Conservation (phyloP, 306 rosid species). For the Cyclanthera cordifolia region DNA sequence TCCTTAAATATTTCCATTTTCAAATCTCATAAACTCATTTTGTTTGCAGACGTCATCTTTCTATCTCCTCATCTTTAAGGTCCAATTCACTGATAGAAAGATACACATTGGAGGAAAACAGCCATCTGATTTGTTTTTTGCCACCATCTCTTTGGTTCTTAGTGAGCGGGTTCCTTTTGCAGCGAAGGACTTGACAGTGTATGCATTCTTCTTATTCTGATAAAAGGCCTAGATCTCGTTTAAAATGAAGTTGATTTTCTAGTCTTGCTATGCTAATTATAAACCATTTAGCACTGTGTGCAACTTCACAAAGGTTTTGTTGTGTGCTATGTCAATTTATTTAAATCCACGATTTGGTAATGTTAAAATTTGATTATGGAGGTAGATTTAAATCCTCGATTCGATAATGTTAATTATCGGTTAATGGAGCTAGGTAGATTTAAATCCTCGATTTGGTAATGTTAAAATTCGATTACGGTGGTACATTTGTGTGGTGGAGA, state of each 20-base stretch:
- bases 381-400: no score
- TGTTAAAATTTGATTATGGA: no score
- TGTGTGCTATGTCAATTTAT: background rate
- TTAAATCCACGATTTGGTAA: background rate
- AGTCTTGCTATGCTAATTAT: conserved; percentile 16
- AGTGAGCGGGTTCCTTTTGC: conserved; percentile 77
- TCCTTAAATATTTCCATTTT: background rate
- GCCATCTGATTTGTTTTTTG: conserved; percentile 69
- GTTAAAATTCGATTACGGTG: background rate
- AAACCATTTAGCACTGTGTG: conserved; percentile 3
- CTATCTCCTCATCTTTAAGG: conserved; percentile 83
- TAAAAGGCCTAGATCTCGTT: conserved; percentile 14
- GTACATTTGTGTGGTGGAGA: background rate
- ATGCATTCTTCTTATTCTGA: conserved; percentile 31
- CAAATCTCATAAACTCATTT: conserved; percentile 4
- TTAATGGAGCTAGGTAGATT: no score
- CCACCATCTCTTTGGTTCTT: conserved; percentile 60
- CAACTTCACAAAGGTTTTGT: background rate
- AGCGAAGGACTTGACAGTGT: conserved; percentile 52
- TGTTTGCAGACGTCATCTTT: conserved; percentile 75
- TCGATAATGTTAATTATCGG: no score
- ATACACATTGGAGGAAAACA: conserved; percentile 81
- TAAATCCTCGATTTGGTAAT: background rate
- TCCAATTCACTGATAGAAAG: conserved; percentile 62
- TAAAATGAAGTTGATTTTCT: conserved; percentile 12